These are phyloP conservation scores for Annulohypoxylon bovei DNA, from an alignment of 495 filamentous ascomycete species.

Conservation along the genomic window DNA sequence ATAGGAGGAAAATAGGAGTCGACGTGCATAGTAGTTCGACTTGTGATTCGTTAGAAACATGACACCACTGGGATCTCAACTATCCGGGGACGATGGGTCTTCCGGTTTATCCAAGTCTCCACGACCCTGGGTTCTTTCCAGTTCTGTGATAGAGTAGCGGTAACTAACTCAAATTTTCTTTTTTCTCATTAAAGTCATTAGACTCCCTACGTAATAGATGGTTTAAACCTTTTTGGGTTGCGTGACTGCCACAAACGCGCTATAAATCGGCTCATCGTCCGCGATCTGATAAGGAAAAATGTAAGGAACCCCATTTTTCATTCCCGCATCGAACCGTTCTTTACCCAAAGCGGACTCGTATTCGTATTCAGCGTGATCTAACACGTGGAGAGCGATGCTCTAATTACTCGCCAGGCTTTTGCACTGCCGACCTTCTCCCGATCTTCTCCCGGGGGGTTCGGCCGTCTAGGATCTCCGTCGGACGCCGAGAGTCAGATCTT, in stretches of 20 bases:
- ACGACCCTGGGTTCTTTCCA: slow-evolving; percentile 22
- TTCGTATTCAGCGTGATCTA: slow-evolving; percentile 31
- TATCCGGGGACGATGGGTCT: slow-evolving; percentile 11
- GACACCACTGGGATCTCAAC: slow-evolving; percentile 39
- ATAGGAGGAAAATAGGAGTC: slow-evolving; percentile 25
- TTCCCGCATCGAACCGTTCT: slow-evolving; percentile 20
- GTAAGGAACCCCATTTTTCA: slow-evolving; percentile 28
- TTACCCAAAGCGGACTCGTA: slow-evolving; percentile 15
- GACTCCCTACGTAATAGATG: slow-evolving; percentile 13
- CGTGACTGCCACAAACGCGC: slow-evolving; percentile 6
- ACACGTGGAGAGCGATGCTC: slow-evolving; percentile 13
- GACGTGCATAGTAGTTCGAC: slow-evolving; percentile 2
- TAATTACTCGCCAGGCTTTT: neutral
- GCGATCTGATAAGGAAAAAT: slow-evolving; percentile 42
- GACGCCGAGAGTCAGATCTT: neutral
- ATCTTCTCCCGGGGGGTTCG: neutral
- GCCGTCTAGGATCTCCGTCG: neutral
- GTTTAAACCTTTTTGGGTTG: slow-evolving; percentile 27
- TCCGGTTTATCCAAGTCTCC: slow-evolving; percentile 23
- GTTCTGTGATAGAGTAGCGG: slow-evolving; percentile 13
- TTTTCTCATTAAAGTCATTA: neutral
- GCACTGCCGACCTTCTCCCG: slow-evolving; percentile 4
- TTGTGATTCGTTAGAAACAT: slow-evolving; percentile 31
- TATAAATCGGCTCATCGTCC: slow-evolving; percentile 35
- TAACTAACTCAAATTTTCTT: slow-evolving; percentile 16